Evolutionary conservation across 495 filamentous ascomycete species (phyloP), one percentile per base, ranked within the genome.

Genomic region (Polyplosphaeria fusca): DNA sequence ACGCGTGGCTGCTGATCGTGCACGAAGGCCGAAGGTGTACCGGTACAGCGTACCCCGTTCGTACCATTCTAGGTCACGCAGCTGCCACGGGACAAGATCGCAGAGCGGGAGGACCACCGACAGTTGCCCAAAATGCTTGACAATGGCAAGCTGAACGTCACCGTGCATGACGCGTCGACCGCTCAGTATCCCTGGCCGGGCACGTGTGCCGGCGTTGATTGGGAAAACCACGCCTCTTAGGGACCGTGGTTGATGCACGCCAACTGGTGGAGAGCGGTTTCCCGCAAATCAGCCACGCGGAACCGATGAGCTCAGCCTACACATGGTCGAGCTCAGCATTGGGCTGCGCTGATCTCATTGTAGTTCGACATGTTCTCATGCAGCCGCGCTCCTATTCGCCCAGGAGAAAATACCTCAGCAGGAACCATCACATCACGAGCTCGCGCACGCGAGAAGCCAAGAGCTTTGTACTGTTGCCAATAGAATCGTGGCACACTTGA

Each of bases 361-460:
- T 24, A 37, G 39, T 18, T 42, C 20, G 11, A 42, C 39, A 9
- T 19, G 11, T 5, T 5, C 11, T 48, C 3, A 27, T 46, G 19
- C 20, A 1, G 2, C 11, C 53, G 45, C 14, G 32, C 25, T 32
- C 16, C 49, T 20, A 56, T 48, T 47, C 43, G 53, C 20, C 20
- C 45, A 44, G 53, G 32, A 16, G 35, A 9, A 43, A 49, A 28
- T 56, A 38, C 53, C 40, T 42, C 43, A 41, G n/a, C 25, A 42
- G 45, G 53, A 26, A 57, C 30, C 19, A 43, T 39, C 32, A 30
- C 23, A 51, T 58, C 55, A 58, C 45, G 47, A 50, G 38, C 4
- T 49, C 46, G 19, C 23, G 18, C 23, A 26, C 43, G 43, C 9
- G 43, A 13, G 16, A 9, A 42, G n/a, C 39, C 39, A 7, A 42